Percentiles rank a stretch among this genome's conserved stretches.
Conservation (phyloP, 2,329 filamentous ascomycete genomes). For the Claviceps sp. region DNA sequence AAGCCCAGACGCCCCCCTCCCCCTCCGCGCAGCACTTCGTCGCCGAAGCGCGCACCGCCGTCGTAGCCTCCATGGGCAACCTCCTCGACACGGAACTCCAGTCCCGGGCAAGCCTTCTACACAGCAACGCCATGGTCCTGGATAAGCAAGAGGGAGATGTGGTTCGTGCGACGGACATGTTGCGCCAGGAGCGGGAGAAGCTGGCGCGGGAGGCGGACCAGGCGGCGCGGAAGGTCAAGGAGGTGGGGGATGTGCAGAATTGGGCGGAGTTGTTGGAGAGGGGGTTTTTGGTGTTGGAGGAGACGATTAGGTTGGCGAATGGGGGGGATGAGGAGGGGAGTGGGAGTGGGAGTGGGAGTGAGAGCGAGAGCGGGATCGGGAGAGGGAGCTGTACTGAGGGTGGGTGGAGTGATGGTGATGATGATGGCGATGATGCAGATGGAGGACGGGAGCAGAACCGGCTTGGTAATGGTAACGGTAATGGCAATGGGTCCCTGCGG, state of each 20-base stretch:
- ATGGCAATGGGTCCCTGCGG: neutral
- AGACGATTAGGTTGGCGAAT: slow-evolving; percentile 46
- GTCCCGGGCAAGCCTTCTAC: slow-evolving; percentile 53
- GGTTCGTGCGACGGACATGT: slow-evolving; percentile 40
- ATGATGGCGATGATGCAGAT: slow-evolving; percentile 7
- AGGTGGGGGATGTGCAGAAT: slow-evolving; percentile 72
- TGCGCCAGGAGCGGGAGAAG: slow-evolving; percentile 52
- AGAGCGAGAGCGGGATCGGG: neutral
- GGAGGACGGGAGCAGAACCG: too few species aligned
- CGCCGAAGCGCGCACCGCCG: slow-evolving; percentile 42
- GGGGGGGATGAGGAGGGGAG: slow-evolving; percentile 14
- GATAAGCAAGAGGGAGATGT: slow-evolving; percentile 55
- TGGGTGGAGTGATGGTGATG: slow-evolving; percentile 12
- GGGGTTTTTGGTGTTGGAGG: slow-evolving; percentile 50
- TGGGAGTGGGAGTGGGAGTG: slow-evolving; percentile 2
- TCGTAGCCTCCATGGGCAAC: slow-evolving; percentile 53
- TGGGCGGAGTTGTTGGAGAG: slow-evolving; percentile 73
- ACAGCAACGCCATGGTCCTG: slow-evolving; percentile 54
- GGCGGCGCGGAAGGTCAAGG: slow-evolving; percentile 55
- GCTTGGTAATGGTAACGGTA: neutral
- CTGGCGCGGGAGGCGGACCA: slow-evolving; percentile 50
- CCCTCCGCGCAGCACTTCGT: slow-evolving; percentile 33
- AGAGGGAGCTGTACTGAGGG: slow-evolving; percentile 23
- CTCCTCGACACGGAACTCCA: slow-evolving; percentile 56
- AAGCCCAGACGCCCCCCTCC: slow-evolving; percentile 26